A percentile compares a stretch with the other conserved stretches of the same genome.
phyloP scores from a whole-genome alignment of 78 protist genomes.

The Dictyostelium brefeldianum region DNA sequence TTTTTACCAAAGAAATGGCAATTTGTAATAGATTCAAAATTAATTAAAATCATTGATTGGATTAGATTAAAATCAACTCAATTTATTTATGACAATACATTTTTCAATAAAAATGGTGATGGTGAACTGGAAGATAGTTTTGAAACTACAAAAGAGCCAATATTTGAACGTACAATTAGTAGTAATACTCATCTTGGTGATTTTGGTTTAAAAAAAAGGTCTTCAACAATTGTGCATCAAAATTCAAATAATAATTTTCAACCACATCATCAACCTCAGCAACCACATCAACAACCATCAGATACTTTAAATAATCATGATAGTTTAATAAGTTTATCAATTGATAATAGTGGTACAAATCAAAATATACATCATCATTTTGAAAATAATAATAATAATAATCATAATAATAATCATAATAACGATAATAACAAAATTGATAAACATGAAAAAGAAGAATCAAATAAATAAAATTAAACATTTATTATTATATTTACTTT shows the following conservation, averaged over 20 bases:
- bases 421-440: not conserved
- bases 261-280: no score
- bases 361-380: not conserved
- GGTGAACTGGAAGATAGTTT: slow-evolving; percentile 3
- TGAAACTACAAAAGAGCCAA: slow-evolving; percentile 20
- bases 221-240: not conserved
- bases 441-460: no score
- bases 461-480: no score
- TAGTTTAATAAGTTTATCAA: not conserved
- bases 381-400: slow-evolving; percentile 10
- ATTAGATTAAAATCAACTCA: not conserved
- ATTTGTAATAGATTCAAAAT: not conserved
- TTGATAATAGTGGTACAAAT: slow-evolving; percentile 5
- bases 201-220: slow-evolving; percentile 10
- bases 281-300: not conserved
- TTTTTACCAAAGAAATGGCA: slow-evolving; percentile 56
- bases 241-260: not conserved
- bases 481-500: no score
- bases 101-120: not conserved
- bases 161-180: not conserved
- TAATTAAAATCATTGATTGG: not conserved
- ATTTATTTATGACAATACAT: not conserved
- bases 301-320: not conserved
- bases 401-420: not conserved
- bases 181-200: not conserved